These are phyloP conservation scores for Catenaria anguillulae DNA, from an alignment of 371 early-diverging fungal genomes.

Conservation along the genomic window DNA sequence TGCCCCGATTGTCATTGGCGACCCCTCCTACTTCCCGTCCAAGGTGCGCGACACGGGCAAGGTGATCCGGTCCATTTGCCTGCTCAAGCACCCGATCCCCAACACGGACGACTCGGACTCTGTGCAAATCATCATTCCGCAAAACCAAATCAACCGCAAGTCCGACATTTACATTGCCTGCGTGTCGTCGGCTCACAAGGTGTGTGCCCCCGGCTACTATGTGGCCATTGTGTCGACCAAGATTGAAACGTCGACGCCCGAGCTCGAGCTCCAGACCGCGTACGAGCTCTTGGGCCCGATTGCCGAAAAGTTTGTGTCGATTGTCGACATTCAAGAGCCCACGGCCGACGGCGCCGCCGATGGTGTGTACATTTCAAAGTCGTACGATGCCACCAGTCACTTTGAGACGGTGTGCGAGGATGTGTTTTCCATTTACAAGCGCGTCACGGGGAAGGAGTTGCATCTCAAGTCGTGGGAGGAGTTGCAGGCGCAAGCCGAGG, in stretches of 20 bases:
- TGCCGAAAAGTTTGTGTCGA: conserved; percentile 72
- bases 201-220: conserved; percentile 67
- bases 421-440: conserved; percentile 80
- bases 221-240: conserved; percentile 92
- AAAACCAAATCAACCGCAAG: conserved; percentile 80
- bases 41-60: conserved; percentile 59
- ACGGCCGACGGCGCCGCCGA: conserved; percentile 61
- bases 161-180: conserved; percentile 91
- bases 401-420: conserved; percentile 97
- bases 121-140: conserved; percentile 89
- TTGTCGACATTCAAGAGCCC: conserved; percentile 74
- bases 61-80: conserved; percentile 91
- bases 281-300: conserved; percentile 80
- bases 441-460: conserved; percentile 77
- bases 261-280: conserved; percentile 75
- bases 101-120: conserved; percentile 76
- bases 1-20: conserved; percentile 80
- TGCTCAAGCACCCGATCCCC: conserved; percentile 84
- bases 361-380: conserved; percentile 76
- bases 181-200: conserved; percentile 74
- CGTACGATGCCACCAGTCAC: conserved; percentile 96
- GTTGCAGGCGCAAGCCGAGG: conserved; percentile 20
- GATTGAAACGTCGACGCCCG: conserved; percentile 77
- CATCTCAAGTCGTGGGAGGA: conserved; percentile 42
- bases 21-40: conserved; percentile 80